Percentiles rank a stretch among this genome's conserved stretches.
Conservation (phyloP, 2,329 filamentous ascomycete species). For the Paecilomyces fulvus region DNA sequence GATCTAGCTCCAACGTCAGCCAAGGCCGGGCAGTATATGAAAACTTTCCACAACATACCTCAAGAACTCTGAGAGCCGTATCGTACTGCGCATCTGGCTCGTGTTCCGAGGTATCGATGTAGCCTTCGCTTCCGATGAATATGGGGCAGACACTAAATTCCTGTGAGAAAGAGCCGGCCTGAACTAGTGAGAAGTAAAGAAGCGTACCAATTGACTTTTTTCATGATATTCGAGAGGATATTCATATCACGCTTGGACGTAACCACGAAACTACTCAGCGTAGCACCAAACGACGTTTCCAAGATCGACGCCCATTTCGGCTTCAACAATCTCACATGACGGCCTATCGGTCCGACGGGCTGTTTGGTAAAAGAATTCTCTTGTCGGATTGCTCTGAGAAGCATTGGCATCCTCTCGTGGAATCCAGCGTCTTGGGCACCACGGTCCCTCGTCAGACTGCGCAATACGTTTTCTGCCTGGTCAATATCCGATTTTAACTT, state of each 20-base stretch:
- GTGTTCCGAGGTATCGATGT: conserved; percentile 52
- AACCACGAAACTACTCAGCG: conserved; percentile 72
- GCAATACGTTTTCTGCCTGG: conserved; percentile 44
- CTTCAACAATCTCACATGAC: conserved; percentile 65
- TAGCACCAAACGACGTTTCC: conserved; percentile 64
- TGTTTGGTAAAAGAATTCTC: conserved; percentile 60
- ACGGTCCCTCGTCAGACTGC: conserved; percentile 47
- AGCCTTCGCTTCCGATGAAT: conserved; percentile 52
- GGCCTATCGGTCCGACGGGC: conserved; percentile 77
- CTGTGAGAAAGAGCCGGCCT: conserved; percentile 8
- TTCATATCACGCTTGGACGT: conserved; percentile 66
- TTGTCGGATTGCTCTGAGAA: conserved; percentile 61
- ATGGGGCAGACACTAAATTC: conserved; percentile 45
- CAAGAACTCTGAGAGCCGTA: conserved; percentile 71
- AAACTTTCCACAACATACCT: conserved; percentile 29
- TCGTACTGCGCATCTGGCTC: conserved; percentile 67
- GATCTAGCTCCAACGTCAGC: conserved; percentile 44
- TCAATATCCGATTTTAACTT: conserved; percentile 49
- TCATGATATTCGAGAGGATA: conserved; percentile 59
- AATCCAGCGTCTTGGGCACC: conserved; percentile 58
- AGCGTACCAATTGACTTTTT: conserved; percentile 43
- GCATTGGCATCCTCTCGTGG: conserved; percentile 50
- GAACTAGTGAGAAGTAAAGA: background rate
- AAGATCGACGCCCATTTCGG: conserved; percentile 77
- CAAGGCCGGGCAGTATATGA: conserved; percentile 1